A percentile compares a stretch with the other conserved stretches of the same genome.
Conservation (phyloP, 2,329 filamentous ascomycete genomes). For the Aspergillus fructus region DNA sequence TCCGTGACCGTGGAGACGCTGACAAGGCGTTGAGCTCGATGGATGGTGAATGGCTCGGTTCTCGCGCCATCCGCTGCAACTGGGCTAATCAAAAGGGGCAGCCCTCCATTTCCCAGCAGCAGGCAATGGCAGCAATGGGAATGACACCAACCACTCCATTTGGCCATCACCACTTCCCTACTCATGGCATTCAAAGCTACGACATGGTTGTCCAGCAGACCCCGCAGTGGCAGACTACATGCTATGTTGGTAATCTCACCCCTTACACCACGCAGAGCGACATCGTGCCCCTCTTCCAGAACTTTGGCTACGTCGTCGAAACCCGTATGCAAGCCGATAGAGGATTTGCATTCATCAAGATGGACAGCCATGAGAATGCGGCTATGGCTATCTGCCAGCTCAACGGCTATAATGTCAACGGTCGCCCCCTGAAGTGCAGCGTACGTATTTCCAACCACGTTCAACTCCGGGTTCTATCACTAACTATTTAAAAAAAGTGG, state of each 20-base stretch:
- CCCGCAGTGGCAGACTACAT: conserved; percentile 96
- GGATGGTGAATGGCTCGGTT: conserved; percentile 99
- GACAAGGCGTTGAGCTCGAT: conserved; percentile 96
- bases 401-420: conserved; percentile 97
- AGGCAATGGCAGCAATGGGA: conserved; percentile 95
- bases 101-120: conserved; percentile 95
- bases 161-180: conserved; percentile 96
- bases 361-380: conserved; percentile 97
- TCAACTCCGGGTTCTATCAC: conserved; percentile 26
- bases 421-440: conserved; percentile 95
- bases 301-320: conserved; percentile 96
- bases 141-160: conserved; percentile 97
- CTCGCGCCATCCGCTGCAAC: conserved; percentile 97
- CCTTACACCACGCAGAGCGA: conserved; percentile 97
- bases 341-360: conserved; percentile 98
- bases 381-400: conserved; percentile 98
- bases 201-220: conserved; percentile 96
- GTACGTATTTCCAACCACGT: conserved; percentile 60
- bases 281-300: conserved; percentile 95
- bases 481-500: conserved; percentile 63
- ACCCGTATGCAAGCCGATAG: conserved; percentile 97
- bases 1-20: conserved; percentile 87
- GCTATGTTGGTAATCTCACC: conserved; percentile 95
- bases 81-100: conserved; percentile 99
- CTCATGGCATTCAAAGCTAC: conserved; percentile 93